These are phyloP conservation scores for Porogramme epimiltina DNA, from an alignment of 1,284 basidiomycete species.

Conservation along the genomic window DNA sequence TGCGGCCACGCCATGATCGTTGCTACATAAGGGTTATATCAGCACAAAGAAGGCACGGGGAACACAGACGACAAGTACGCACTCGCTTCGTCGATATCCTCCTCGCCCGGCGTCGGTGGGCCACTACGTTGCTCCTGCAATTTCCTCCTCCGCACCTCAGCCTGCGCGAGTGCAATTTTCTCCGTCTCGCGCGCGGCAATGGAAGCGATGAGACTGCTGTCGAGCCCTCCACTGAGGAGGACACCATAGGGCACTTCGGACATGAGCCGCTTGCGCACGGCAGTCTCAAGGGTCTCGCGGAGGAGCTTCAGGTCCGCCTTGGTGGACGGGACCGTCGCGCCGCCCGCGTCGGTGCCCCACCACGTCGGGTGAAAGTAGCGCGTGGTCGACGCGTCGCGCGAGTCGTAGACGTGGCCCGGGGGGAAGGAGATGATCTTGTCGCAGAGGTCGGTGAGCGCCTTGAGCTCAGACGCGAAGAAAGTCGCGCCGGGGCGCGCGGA, in stretches of 20 bases:
- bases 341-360: constrained; percentile 78
- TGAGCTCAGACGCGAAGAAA: constrained; percentile 97
- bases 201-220: constrained; percentile 94
- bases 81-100: constrained; percentile 57
- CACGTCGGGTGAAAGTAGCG: constrained; percentile 88
- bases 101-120: constrained; percentile 52
- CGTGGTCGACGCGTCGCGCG: constrained; percentile 71
- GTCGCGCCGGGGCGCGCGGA: constrained; percentile 83
- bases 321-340: constrained; percentile 61
- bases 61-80: constrained; percentile 17
- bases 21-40: constrained; percentile 38
- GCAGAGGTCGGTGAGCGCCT: constrained; percentile 91
- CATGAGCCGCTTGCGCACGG: constrained; percentile 97
- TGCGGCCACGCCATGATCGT: constrained; percentile 93
- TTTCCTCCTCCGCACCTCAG: constrained; percentile 65
- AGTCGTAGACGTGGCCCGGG: constrained; percentile 95
- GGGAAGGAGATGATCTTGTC: constrained; percentile 96
- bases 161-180: constrained; percentile 83
- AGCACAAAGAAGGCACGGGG: constrained; percentile 2
- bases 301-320: constrained; percentile 72
- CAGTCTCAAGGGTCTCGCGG: constrained; percentile 85
- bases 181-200: constrained; percentile 98
- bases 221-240: constrained; percentile 92
- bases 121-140: constrained; percentile 56
- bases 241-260: constrained; percentile 99